Evolutionary conservation across 192 early-diverging fungal genomes (phyloP), one percentile per base, ranked within the genome.

Genomic region (Neocallimastix lanati): DNA sequence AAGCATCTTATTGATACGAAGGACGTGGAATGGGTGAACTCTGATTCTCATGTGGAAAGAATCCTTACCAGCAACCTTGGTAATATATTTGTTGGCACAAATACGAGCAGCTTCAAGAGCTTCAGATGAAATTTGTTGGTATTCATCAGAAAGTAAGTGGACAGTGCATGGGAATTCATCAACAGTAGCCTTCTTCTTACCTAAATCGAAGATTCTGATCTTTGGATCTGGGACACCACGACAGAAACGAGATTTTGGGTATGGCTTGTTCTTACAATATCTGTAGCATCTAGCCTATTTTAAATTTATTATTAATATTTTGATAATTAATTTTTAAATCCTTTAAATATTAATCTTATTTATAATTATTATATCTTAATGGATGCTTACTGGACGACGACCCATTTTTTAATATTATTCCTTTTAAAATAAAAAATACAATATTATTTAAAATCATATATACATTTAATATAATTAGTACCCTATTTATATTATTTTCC

Each of bases 1-100:
- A 87, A 98, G 91, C 97, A 99, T 99, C 91, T 99, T 99, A 93
- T 99, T 98, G 93, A 99, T 99, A 81, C 97, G 95, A 82, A 95
- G 88, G 29, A 99, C 97, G 87, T 99, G 97, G 94, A 93, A 98
- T 29, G 96, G 97, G 86, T 98, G 97, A 80, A 99, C 95, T 83
- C 97, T 93, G 81, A 99, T 91, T 82, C 97, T 92, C 93, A 99
- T 89, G 88, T 99, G 97, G 96, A 98, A 99, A 67, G 96, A 95
- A 84, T 98, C 97, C 92, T 99, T 99, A 78, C 97, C 97, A 33
- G 96, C 90, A 78, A 85, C 86, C 92, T 99, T 99, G 87, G 93
- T 88, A 81, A 99, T 97, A 91, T 97, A 99, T 92, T 98, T 98
- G 93, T 99, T 99, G 83, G 92, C 91, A 83, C 91, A 94, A 82